phyloP scores from a whole-genome alignment of 208 protist species.

The Trypanosoma grayi region DNA sequence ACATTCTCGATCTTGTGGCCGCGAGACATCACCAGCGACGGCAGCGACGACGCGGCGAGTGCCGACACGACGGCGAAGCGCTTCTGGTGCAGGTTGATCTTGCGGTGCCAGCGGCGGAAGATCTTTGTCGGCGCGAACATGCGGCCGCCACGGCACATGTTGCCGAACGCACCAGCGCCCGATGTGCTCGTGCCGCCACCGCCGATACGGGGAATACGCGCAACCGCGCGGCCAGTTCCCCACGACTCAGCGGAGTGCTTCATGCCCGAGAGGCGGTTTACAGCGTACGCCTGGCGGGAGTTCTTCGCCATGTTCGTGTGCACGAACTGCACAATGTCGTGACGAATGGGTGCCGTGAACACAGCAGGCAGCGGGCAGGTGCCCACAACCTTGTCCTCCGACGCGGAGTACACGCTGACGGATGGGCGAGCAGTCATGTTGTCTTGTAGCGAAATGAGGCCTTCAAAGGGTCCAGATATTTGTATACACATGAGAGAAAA shows the following conservation, averaged over 20 bases:
- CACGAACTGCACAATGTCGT: constrained; percentile 91
- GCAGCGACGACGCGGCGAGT: constrained; percentile 96
- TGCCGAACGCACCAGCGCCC: constrained; percentile 99
- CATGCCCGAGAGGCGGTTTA: constrained; percentile 94
- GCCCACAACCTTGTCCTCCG: constrained; percentile 74
- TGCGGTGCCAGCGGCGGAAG: constrained; percentile 97
- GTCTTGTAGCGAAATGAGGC: constrained; percentile 25
- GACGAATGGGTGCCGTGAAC: constrained; percentile 83
- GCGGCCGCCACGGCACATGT: constrained; percentile 99
- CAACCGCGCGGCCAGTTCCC: constrained; percentile 99
- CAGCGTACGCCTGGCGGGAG: constrained; percentile 96
- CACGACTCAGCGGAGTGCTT: constrained; percentile 98
- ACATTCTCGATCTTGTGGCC: constrained; percentile 97
- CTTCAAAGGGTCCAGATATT: constrained; percentile 5
- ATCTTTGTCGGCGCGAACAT: constrained; percentile 99
- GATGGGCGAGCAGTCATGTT: constrained; percentile 80
- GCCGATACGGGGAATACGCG: constrained; percentile 99
- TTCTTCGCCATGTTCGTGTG: constrained; percentile 99
- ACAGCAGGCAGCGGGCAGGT: constrained; percentile 76
- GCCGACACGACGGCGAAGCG: constrained; percentile 97
- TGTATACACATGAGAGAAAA: not conserved
- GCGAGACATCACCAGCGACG: constrained; percentile 96
- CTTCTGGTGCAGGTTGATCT: constrained; percentile 97
- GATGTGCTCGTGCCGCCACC: constrained; percentile 97
- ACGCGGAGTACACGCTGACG: constrained; percentile 86